Evolutionary conservation across 208 protist species (phyloP), one percentile per base, ranked within the genome.

Genomic region (Hexamita inflata): DNA sequence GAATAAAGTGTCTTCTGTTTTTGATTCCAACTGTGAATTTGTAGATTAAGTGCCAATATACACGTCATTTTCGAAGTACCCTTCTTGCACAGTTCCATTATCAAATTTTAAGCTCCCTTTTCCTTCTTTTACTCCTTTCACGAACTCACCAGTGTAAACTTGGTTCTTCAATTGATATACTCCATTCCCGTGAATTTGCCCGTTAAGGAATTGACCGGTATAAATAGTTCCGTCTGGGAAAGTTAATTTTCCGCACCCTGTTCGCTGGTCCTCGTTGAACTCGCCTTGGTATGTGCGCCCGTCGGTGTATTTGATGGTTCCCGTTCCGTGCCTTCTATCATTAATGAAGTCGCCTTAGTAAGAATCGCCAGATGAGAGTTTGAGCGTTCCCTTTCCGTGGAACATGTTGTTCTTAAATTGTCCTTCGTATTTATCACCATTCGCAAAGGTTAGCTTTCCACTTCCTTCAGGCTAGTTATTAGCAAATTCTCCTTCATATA

Each of bases 341-440:
- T 29, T 28, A 11, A 13, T 32, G 26, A 58, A 75, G 15, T 75
- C 58, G 7, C 73, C 73, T n/a, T 64, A 35, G 49, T 75, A 75
- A 7, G 13, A 7, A 13, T 7, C 4, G 7, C 9, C 7, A 2
- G 1, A 75, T 26, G 74, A 15, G 38, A 38, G 40, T 7, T 15
- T 29, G 32, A 77, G 41, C 1, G 28, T 24, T 28, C 74, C 74
- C 53, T 75, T 73, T 26, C 57, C 74, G 15, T 58, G 4, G n/a
- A 74, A 24, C 9, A 11, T 11, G 60, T n/a, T 57, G 13, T 73
- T n/a, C 7, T 57, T 28, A 65, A 65, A 75, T 38, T 1, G 32
- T 15, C 74, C 74, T 26, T 68, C 45, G 59, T 77, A 77, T n/a
- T 2, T n/a, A 57, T 26, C 49, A 30, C 73, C 73, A 38, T 75